phyloP scores from a whole-genome alignment of 208 protist species.

The Zelonia costaricensis region DNA sequence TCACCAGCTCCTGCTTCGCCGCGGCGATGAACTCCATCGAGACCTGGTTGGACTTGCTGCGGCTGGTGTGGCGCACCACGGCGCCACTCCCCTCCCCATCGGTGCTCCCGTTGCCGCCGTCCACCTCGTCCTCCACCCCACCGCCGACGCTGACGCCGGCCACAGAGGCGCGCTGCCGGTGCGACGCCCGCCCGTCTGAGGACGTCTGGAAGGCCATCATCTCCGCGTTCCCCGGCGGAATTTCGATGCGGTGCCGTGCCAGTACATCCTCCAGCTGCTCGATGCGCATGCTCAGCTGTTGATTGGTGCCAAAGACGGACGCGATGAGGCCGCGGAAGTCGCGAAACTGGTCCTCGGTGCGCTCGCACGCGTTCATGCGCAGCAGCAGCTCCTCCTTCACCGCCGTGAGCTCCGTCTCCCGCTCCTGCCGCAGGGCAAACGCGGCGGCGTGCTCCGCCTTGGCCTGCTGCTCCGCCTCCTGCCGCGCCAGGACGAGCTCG shows the following conservation, averaged over 20 bases:
- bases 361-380: conserved; percentile 61
- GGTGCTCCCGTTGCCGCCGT: not conserved
- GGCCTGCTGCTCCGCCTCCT: conserved; percentile 28
- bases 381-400: conserved; percentile 61
- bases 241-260: conserved; percentile 49
- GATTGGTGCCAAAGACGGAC: conserved; percentile 74
- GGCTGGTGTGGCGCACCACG: not conserved
- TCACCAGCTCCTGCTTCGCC: conserved; percentile 55
- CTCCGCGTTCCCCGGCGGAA: conserved; percentile 41
- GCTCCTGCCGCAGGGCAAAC: conserved; percentile 47
- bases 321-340: conserved; percentile 72
- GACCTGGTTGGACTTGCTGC: conserved; percentile 21
- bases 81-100: not conserved
- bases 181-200: conserved; percentile 1
- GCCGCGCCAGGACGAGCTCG: conserved; percentile 51
- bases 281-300: conserved; percentile 60
- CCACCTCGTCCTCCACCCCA: conserved; percentile 2
- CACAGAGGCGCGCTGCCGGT: not conserved
- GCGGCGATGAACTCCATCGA: conserved; percentile 57
- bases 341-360: conserved; percentile 71
- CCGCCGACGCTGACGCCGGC: conserved; percentile 3
- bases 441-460: conserved; percentile 45
- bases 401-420: conserved; percentile 59
- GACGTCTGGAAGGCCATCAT: conserved; percentile 46
- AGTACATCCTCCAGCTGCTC: conserved; percentile 59